phyloP scores from a whole-genome alignment of 768 basidiomycete species.

The Mycena kentingensis region DNA sequence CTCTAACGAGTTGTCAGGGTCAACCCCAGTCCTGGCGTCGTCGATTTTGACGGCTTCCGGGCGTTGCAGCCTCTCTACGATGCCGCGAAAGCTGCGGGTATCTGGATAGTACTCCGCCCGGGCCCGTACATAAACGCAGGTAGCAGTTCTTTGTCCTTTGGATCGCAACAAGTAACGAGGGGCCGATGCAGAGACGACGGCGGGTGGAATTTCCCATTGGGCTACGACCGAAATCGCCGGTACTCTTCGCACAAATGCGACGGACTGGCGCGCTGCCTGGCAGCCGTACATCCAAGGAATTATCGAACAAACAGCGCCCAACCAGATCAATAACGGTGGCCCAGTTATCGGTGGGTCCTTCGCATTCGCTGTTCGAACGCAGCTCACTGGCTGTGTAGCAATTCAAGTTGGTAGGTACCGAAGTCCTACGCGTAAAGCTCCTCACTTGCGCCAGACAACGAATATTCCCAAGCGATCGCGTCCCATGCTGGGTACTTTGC shows the following conservation, averaged over 20 bases:
- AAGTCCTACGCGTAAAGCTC: background rate
- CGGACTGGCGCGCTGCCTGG: slow-evolving; percentile 74
- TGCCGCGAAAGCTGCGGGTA: slow-evolving; percentile 68
- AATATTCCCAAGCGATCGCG: slow-evolving; percentile 58
- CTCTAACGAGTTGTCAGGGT: too few relatives aligned
- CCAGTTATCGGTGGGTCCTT: slow-evolving; percentile 66
- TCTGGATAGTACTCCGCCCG: slow-evolving; percentile 80
- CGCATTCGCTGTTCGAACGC: slow-evolving; percentile 42
- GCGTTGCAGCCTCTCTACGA: slow-evolving; percentile 72
- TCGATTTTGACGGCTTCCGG: slow-evolving; percentile 74
- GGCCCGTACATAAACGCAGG: slow-evolving; percentile 72
- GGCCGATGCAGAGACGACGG: slow-evolving; percentile 60
- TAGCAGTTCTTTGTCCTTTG: background rate
- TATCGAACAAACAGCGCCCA: slow-evolving; percentile 56
- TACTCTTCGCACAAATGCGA: slow-evolving; percentile 68
- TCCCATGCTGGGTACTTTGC: slow-evolving; percentile 59
- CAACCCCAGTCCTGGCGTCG: slow-evolving; percentile 71
- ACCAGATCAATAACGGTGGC: slow-evolving; percentile 75
- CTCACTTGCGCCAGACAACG: slow-evolving; percentile 56
- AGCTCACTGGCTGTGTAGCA: slow-evolving; percentile 1
- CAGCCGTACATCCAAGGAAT: slow-evolving; percentile 69
- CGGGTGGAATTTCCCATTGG: slow-evolving; percentile 75
- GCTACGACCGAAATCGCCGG: slow-evolving; percentile 67
- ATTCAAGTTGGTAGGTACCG: slow-evolving; percentile 12
- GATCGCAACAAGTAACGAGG: background rate